Base-by-base conservation (phyloP, 208 protist genomes). In the Trichomonas tenax region DNA sequence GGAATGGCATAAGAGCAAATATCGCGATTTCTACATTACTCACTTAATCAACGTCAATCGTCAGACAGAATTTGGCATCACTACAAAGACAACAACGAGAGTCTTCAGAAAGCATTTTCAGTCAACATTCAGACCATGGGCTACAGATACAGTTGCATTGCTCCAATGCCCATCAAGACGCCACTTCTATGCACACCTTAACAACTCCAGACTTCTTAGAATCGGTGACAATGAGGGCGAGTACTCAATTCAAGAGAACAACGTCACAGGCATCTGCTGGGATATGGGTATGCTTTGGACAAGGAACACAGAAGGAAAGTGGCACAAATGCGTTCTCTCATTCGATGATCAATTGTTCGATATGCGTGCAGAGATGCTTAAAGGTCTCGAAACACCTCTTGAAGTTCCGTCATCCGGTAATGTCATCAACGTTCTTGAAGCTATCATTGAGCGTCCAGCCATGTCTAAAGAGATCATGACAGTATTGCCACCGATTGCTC, bases 241-340 rank as follows among this genome's bases (percentile, higher is more conserved):
- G n/a, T 93, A 48, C 38, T 48, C 44, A 21, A 34, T 93, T 51
- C 86, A 93, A 93, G 86, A 93, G 51, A 38, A 23, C 0, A 17
- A 38, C n/a, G 86, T 93, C 0, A 58, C 86, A 38, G 86, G 86
- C 41, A 93, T 93, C 2, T 93, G 86, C n/a, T 93, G 86, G 86
- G 86, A 93, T 11, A 93, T 93, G 86, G 86, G 86, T 6, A 44
- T 93, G 41, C 44, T 93, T 38, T 93, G 86, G 86, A 41, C 86
- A 48, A 48, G 86, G 17, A 26, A 48, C 17, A n/a, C 34, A 17
- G 9, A 93, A 34, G 44, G n/a, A 34, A 38, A 34, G 0, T 93
- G 86, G 86, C 86, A 93, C 51, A n/a, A 44, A 48, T 41, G 41
- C 31, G 44, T 93, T 6, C 14, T 93, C 9, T 34, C 86, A 8